Evolutionary conservation across 768 basidiomycete species (phyloP).

Genomic region (Xanthoconium purpureum): DNA sequence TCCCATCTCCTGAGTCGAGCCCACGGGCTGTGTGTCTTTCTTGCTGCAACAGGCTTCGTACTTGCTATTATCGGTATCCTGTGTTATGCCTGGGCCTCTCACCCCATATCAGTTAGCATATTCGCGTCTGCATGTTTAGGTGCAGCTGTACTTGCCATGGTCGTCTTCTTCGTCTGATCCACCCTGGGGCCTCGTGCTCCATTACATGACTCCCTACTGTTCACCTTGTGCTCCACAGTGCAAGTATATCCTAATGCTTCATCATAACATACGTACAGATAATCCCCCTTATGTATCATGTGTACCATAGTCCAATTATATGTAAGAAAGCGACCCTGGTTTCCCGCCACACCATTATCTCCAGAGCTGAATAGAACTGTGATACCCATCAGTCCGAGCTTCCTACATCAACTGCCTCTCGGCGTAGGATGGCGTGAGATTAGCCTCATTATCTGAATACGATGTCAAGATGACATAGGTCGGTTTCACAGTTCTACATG

Average conservation of each 20-base stretch:
- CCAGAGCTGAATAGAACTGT: slow-evolving; percentile 35
- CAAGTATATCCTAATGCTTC: neutral
- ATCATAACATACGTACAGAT: neutral
- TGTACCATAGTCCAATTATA: too few relatives aligned
- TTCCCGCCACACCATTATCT: slow-evolving; percentile 34
- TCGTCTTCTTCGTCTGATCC: slow-evolving; percentile 8
- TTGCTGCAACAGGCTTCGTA: slow-evolving; percentile 47
- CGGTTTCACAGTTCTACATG: slow-evolving; percentile 38
- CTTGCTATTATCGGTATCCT: slow-evolving; percentile 50
- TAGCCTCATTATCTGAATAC: slow-evolving; percentile 39
- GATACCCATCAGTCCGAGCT: slow-evolving; percentile 39
- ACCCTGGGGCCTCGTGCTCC: neutral
- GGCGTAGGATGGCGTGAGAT: slow-evolving; percentile 35
- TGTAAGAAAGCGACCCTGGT: too few relatives aligned
- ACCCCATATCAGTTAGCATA: slow-evolving; percentile 44
- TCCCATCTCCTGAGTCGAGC: slow-evolving; percentile 46
- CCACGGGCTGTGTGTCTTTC: slow-evolving; percentile 47
- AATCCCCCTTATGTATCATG: neutral
- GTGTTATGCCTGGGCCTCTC: slow-evolving; percentile 49
- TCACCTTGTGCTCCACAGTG: neutral
- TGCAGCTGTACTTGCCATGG: slow-evolving; percentile 29
- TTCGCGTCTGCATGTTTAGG: slow-evolving; percentile 41
- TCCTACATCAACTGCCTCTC: slow-evolving; percentile 48
- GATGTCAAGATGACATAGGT: slow-evolving; percentile 44
- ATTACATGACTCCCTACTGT: too few relatives aligned